Evolutionary conservation across 352 stramenopile species (phyloP), one percentile per base, ranked within the genome.

Genomic region (Thraustochytrium sp.): DNA sequence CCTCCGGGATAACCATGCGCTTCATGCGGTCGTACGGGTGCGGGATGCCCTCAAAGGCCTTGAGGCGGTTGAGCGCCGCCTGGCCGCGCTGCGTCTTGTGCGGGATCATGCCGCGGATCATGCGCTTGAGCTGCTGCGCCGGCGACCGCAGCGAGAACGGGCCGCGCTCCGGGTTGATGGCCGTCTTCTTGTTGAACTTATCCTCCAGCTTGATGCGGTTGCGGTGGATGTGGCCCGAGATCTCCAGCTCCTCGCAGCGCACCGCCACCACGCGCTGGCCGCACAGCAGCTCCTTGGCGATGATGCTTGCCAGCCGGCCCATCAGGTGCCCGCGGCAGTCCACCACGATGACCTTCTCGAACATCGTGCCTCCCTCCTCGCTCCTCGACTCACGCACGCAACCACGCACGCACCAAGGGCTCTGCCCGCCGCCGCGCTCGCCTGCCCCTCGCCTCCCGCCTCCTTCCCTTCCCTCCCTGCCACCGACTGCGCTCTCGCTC

Each of bases 11-110:
- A 46, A 99, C 96, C 89, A 99, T 95, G 55, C 96, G 92, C 94
- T 99, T 99, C 91, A 98, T 92, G 91, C 98, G 99, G 90, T 99
- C 95, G 89, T 97, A 99, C 64, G 95, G 95, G 78, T 94, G 91
- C 76, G 97, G 97, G 85, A 99, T 97, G 87, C 97, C 97, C 86
- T 99, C 97, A 86, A 99, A 99, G 77, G 94, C 94, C 89, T 97
- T 98, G 53, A 99, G 90, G 88, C 96, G 94, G 86, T 92, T 90
- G 74, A 99, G 90, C 38, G 97, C 97, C 51, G 93, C 92, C 85
- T 96, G 89, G 89, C 97, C 97, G 88, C 97, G 94, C 59, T 91
- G 90, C 63, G 96, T 98, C 94, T 99, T 99, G 90, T 99, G 97
- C 72, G 97, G 94, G 82, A 99, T 89, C 97, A 99, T 99, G 85